A percentile compares a stretch with the other conserved stretches of the same genome.
Evolutionary conservation across 345 rosid species (phyloP).

Genomic region (Bruguiera sexangula): DNA sequence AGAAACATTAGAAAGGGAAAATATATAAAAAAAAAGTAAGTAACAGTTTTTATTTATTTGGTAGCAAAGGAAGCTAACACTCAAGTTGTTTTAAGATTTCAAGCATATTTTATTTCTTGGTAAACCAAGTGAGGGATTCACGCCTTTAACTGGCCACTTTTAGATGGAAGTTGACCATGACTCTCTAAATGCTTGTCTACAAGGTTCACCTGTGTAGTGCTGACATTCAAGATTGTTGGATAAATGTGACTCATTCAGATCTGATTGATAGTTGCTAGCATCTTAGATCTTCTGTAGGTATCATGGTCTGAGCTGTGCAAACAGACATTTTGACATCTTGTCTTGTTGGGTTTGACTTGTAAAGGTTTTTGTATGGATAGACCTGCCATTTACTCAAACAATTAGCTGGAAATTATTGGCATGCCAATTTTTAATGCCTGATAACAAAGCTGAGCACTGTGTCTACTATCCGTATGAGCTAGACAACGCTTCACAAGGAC

Average conservation of each 20-base stretch:
- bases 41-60: not conserved
- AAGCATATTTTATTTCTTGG: not conserved
- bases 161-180: not conserved
- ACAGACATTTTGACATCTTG: not conserved
- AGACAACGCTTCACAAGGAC: conserved; percentile 34
- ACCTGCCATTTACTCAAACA: conserved; percentile 19
- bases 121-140: not conserved
- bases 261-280: conserved; percentile 1
- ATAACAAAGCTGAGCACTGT: conserved; percentile 39
- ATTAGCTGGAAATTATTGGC: conserved; percentile 28
- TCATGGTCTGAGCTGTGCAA: not conserved
- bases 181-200: not conserved
- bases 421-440: conserved; percentile 46
- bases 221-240: no score
- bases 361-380: conserved; percentile 26
- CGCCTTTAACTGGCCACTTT: not conserved
- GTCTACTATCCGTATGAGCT: conserved; percentile 37
- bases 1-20: conserved; percentile 2
- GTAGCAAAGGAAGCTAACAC: not conserved
- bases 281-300: conserved; percentile 2
- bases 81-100: not conserved
- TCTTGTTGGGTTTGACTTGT: conserved; percentile 17
- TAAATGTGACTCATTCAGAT: not conserved
- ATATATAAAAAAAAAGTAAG: not conserved
- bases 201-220: not conserved